A percentile compares a stretch with the other conserved stretches of the same genome.
Evolutionary conservation across 768 basidiomycete genomes (phyloP).

Genomic region (Russula dissimulans): DNA sequence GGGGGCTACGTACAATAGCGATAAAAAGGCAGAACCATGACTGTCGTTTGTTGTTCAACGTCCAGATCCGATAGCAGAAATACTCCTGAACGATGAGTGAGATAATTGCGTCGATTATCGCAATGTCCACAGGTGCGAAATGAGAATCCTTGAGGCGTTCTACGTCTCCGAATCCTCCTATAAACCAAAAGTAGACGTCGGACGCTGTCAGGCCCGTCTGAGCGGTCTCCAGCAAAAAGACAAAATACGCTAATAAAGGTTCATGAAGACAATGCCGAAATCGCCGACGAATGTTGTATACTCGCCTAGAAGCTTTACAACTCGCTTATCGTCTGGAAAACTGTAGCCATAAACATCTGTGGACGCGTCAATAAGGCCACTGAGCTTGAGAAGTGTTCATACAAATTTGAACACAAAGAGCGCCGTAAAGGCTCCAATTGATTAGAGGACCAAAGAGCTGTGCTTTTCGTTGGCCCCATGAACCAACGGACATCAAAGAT

Average conservation of each 20-base stretch:
- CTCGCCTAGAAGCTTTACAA: not conserved
- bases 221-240: not conserved
- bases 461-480: not conserved
- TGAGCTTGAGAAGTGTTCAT: not conserved
- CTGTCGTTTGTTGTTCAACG: not conserved
- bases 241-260: not conserved
- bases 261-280: not conserved
- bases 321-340: not conserved
- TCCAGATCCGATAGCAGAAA: slow-evolving; percentile 7
- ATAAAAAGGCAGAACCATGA: not conserved
- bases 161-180: not conserved
- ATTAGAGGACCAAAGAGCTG: slow-evolving; percentile 16
- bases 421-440: slow-evolving; percentile 24
- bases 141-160: not conserved
- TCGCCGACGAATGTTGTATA: not conserved
- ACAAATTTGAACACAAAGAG: slow-evolving; percentile 26
- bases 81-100: not conserved
- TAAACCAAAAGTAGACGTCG: slow-evolving; percentile 6
- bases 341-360: not conserved
- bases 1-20: not conserved
- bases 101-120: not conserved
- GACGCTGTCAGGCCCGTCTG: not conserved
- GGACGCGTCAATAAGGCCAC: not conserved
- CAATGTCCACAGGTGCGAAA: not conserved
- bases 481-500: not conserved